These are phyloP conservation scores for Strobilomyces confusus DNA, from an alignment of 768 basidiomycete genomes.

Conservation along the genomic window DNA sequence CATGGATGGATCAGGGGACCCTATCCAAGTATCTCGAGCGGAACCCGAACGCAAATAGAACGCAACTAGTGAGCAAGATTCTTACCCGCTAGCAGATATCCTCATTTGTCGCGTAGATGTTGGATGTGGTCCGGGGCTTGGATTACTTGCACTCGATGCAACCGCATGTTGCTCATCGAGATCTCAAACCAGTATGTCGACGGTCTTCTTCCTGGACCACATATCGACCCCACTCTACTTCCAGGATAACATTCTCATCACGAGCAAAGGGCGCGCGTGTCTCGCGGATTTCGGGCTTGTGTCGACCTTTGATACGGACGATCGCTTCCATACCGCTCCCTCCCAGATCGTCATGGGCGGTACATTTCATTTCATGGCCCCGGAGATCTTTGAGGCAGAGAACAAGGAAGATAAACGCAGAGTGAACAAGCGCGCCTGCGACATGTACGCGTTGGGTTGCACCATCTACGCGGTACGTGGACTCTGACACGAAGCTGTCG, in stretches of 20 bases:
- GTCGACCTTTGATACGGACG: slow-evolving; percentile 16
- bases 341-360: slow-evolving; percentile 10
- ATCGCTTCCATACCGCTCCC: slow-evolving; percentile 8
- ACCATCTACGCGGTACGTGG: slow-evolving; percentile 36
- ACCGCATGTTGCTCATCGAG: slow-evolving; percentile 34
- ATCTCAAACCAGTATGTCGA: slow-evolving; percentile 29
- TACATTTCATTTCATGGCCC: slow-evolving; percentile 24
- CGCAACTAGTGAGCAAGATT: slow-evolving; percentile 29
- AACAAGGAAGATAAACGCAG: background rate
- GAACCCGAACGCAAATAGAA: slow-evolving; percentile 22
- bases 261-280: slow-evolving; percentile 38
- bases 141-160: slow-evolving; percentile 39
- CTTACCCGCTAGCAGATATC: background rate
- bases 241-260: slow-evolving; percentile 48
- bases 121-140: slow-evolving; percentile 42
- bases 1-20: slow-evolving; percentile 36
- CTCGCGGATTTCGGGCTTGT: slow-evolving; percentile 48
- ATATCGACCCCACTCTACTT: slow-evolving; percentile 4
- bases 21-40: slow-evolving; percentile 27
- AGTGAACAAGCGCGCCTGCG: slow-evolving; percentile 29
- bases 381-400: slow-evolving; percentile 17
- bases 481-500: too few relatives aligned
- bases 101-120: slow-evolving; percentile 28
- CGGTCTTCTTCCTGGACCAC: background rate
- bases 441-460: slow-evolving; percentile 41